phyloP scores from a whole-genome alignment of 768 basidiomycete species.

The Kwoniella dendrophila region DNA sequence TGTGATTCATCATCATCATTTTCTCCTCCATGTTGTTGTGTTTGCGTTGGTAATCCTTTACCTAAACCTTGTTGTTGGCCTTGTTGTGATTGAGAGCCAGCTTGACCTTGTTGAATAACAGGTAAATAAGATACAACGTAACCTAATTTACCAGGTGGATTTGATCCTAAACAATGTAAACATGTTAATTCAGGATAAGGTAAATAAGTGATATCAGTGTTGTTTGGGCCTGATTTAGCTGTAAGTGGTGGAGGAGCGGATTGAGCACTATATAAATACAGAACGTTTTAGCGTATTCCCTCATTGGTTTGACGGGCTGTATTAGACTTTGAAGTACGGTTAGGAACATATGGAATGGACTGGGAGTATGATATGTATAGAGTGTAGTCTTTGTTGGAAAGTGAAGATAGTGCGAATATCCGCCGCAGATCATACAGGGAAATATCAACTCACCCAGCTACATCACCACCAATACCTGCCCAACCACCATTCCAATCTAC shows the following conservation, averaged over 20 bases:
- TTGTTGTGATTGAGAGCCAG: background rate
- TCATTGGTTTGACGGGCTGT: too few relatives aligned
- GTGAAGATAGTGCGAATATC: too few relatives aligned
- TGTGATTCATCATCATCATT: background rate
- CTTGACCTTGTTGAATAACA: slow-evolving; percentile 1
- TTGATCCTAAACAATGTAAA: slow-evolving; percentile 21
- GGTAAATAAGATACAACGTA: slow-evolving; percentile 24
- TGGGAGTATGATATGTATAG: background rate
- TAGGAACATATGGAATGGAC: too few relatives aligned
- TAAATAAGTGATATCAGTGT: slow-evolving; percentile 9
- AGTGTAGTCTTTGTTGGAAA: background rate
- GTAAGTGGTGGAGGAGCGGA: slow-evolving; percentile 12
- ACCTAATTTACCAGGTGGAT: slow-evolving; percentile 22
- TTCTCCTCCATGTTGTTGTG: background rate
- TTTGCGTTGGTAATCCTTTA: background rate
- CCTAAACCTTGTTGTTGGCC: background rate
- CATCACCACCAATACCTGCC: slow-evolving; percentile 11
- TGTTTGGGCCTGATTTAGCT: slow-evolving; percentile 7
- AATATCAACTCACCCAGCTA: slow-evolving; percentile 10
- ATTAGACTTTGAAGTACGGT: too few relatives aligned
- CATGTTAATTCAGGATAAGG: slow-evolving; percentile 23
- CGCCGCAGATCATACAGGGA: background rate
- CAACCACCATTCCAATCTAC: slow-evolving; percentile 20
- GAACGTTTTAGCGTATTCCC: too few relatives aligned
- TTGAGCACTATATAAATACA: background rate